Conservation (phyloP, 768 basidiomycete genomes). For the Podaxis sp. region DNA sequence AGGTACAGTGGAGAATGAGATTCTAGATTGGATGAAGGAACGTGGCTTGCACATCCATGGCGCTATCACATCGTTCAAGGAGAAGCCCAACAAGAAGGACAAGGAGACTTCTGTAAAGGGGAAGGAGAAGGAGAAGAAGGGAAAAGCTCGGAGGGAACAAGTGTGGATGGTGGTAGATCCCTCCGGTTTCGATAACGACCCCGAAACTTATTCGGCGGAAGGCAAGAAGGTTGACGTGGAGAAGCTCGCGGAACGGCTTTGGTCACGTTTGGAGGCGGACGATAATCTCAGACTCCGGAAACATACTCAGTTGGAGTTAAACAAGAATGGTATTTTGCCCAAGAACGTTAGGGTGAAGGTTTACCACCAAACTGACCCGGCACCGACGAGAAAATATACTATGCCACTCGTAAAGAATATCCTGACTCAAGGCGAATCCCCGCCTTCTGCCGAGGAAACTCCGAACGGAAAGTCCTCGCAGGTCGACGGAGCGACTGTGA, state of each 20-base stretch:
- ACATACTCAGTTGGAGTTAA: constrained; percentile 40
- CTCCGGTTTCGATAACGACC: background rate
- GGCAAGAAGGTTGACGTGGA: constrained; percentile 30
- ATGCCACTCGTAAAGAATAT: constrained; percentile 67
- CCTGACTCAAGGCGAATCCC: constrained; percentile 38
- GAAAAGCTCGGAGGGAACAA: constrained; percentile 31
- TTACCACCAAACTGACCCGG: constrained; percentile 66
- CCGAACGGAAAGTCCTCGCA: constrained; percentile 1
- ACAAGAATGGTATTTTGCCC: constrained; percentile 27
- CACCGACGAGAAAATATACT: constrained; percentile 63
- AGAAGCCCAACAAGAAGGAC: constrained; percentile 34
- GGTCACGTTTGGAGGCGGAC: constrained; percentile 58
- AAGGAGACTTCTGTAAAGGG: constrained; percentile 25
- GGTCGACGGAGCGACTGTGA: background rate
- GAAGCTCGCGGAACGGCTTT: constrained; percentile 48
- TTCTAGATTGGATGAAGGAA: constrained; percentile 62
- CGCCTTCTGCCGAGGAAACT: background rate
- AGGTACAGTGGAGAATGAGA: constrained; percentile 41
- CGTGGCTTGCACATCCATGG: constrained; percentile 69
- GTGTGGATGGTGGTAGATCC: constrained; percentile 52
- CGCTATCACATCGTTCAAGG: constrained; percentile 72
- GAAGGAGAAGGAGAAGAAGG: constrained; percentile 21
- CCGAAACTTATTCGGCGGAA: constrained; percentile 11
- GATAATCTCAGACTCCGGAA: constrained; percentile 52
- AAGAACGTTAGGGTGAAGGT: constrained; percentile 41